Evolutionary conservation across 1,284 basidiomycete species (phyloP), one percentile per base, ranked within the genome.

Genomic region (Gymnopus androsaceus): DNA sequence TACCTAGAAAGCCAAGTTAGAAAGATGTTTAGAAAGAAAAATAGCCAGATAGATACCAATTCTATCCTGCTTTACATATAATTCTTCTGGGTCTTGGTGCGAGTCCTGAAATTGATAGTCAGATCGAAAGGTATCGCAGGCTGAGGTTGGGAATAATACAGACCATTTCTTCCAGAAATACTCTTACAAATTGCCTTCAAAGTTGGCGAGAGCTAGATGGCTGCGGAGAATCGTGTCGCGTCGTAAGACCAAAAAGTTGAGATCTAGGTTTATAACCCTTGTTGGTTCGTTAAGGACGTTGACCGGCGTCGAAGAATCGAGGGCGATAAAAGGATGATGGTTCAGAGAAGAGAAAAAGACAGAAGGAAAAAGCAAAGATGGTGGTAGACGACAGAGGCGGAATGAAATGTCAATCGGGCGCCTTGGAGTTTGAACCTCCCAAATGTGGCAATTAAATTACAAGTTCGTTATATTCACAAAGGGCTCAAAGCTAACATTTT

Each of bases 11-110:
- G 34, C 56, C 34, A 57, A 59, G 52, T 55, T 41, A 36, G 49
- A 15, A 59, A 56, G n/a, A 19, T 15, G 40, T 51, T 58, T 11
- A 57, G 55, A 60, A 19, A n/a, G 54, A 51, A 11, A 54, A 59
- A 34, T 57, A 57, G 37, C 49, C 27, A 27, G 50, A 50, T 49
- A 47, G 47, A 63, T 83, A 95, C 94, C 94, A 67, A 99, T 98
- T 67, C 94, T 85, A 73, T 96, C 92, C 77, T 98, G 95, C 70
- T 90, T 93, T 63, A 97, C 94, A 71, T 98, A 99, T 67, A 94
- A 85, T 62, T 94, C 90, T 72, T 96, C 94, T 58, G 95, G 95
- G 78, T 98, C 95, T 68, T 88, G 85, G 63, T 79, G 82, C 50
- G 83, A 69, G 61, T 90, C 87, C 88, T 91, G 61, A 28, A 28